These are phyloP conservation scores for Medicago ruthenica DNA, from an alignment of 306 rosid genomes.

Conservation along the genomic window DNA sequence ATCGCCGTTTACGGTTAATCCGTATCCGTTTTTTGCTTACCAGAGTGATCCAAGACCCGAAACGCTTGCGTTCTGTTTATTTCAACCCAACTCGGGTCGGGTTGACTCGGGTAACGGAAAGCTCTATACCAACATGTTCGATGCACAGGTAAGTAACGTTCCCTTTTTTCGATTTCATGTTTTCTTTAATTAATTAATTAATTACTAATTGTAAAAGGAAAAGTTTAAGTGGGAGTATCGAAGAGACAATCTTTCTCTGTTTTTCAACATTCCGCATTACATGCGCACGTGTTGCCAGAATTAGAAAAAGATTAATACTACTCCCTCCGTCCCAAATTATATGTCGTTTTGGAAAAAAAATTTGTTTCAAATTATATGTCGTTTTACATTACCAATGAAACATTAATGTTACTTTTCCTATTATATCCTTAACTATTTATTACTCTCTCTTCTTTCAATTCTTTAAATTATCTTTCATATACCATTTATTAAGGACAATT, in stretches of 20 bases:
- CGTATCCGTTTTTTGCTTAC: slow-evolving; percentile 88
- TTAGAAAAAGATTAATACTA: background rate
- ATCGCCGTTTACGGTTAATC: slow-evolving; percentile 76
- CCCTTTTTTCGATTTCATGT: background rate
- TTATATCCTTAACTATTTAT: too few species aligned
- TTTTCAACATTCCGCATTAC: background rate
- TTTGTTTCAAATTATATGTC: too few species aligned
- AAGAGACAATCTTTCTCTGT: background rate
- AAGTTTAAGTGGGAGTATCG: slow-evolving; percentile 42
- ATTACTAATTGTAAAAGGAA: background rate
- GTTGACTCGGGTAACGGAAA: slow-evolving; percentile 75
- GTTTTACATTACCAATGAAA: too few species aligned
- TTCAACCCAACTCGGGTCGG: slow-evolving; percentile 86
- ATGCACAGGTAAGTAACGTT: slow-evolving; percentile 84
- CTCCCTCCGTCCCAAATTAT: too few species aligned
- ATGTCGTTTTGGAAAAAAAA: too few species aligned
- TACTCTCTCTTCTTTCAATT: too few species aligned
- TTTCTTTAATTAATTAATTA: background rate
- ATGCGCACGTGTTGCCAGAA: slow-evolving; percentile 41
- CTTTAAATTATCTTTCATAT: too few species aligned
- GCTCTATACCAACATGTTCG: slow-evolving; percentile 91
- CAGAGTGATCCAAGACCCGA: slow-evolving; percentile 82
- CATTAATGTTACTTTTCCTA: too few species aligned
- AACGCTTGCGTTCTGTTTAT: slow-evolving; percentile 81
- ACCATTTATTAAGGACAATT: too few species aligned